Base-by-base conservation (phyloP, 495 filamentous ascomycete species). In the Penicillium herquei region DNA sequence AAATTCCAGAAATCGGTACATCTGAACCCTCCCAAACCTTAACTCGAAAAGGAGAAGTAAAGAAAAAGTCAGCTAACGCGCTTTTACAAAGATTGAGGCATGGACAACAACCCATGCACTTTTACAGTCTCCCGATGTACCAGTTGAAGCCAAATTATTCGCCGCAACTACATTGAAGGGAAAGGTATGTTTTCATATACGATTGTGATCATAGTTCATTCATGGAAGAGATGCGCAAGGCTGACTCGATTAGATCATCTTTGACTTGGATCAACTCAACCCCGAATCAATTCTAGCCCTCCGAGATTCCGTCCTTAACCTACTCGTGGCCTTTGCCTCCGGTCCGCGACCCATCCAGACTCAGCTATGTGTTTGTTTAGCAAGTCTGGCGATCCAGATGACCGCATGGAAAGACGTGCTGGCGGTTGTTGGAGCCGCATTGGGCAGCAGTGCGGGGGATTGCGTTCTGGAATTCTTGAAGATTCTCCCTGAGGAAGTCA, bases 401-500 rank as follows among this genome's bases (percentile, higher is more conserved):
- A 82, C 81, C 49, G 81, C 86, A 53, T 99, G 94, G 94, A 96
- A 96, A 70, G 88, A 98, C 75, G 94, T 98, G 17, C 73, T 99
- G 59, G 79, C 80, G 17, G 81, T 84, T 31, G 88, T 98, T 31
- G 90, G 95, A 18, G 79, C 84, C 33, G 79, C 86, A 12, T 79
- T 99, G 41, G 91, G 93, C 46, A 84, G 82, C 66, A 85, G 85
- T 60, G 84, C 88, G 42, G 82, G 87, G 59, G 86, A 92, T 50
- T 92, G 89, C 68, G 87, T 97, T 60, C 74, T 99, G 57, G 95
- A 98, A 67, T 98, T 99, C 72, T 79, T 99, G 52, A 91, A 86
- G 67, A 92, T 99, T 64, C 84, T 99, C 44, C 94, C 94, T 16
- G 94, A 99, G 79, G 94, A 99, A 82, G 95, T 99, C 70, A 98